Percentiles rank a stretch among this genome's conserved stretches.
phyloP scores from a whole-genome alignment of 2,329 filamentous ascomycete genomes.

The Diaporthe vaccinii region DNA sequence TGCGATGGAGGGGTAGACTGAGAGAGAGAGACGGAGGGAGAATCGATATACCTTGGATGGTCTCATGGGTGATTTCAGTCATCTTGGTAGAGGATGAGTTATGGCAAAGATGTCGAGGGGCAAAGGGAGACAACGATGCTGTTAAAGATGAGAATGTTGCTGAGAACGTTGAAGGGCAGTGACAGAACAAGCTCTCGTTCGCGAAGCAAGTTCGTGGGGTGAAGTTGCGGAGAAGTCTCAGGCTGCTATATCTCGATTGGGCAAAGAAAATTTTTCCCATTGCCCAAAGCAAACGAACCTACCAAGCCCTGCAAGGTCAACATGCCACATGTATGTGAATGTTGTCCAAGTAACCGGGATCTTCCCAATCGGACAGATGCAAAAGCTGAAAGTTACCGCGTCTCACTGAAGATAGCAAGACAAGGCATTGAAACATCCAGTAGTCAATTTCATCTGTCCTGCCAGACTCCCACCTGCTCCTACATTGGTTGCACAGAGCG shows the following conservation, averaged over 20 bases:
- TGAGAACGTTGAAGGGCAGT: neutral
- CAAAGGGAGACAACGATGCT: neutral
- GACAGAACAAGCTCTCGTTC: constrained; percentile 11
- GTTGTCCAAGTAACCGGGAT: constrained; percentile 21
- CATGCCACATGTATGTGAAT: neutral
- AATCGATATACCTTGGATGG: constrained; percentile 66
- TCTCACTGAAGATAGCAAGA: constrained; percentile 8
- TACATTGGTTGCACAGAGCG: neutral
- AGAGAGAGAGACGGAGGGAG: constrained; percentile 45
- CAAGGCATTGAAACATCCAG: neutral
- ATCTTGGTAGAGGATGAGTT: constrained; percentile 45
- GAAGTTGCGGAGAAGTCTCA: constrained; percentile 33
- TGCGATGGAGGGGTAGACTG: constrained; percentile 45
- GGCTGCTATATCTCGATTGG: constrained; percentile 31
- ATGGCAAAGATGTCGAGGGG: neutral
- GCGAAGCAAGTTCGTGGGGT: constrained; percentile 24
- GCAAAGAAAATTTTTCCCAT: constrained; percentile 37
- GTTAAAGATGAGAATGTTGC: neutral
- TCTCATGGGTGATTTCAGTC: constrained; percentile 71
- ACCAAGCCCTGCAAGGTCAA: constrained; percentile 5
- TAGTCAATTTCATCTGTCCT: neutral
- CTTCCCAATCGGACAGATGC: neutral
- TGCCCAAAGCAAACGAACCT: constrained; percentile 25
- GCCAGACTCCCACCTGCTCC: neutral
- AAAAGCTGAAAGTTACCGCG: neutral